Evolutionary conservation across 2,329 filamentous ascomycete species (phyloP).

Genomic region (Balansia obtecta): DNA sequence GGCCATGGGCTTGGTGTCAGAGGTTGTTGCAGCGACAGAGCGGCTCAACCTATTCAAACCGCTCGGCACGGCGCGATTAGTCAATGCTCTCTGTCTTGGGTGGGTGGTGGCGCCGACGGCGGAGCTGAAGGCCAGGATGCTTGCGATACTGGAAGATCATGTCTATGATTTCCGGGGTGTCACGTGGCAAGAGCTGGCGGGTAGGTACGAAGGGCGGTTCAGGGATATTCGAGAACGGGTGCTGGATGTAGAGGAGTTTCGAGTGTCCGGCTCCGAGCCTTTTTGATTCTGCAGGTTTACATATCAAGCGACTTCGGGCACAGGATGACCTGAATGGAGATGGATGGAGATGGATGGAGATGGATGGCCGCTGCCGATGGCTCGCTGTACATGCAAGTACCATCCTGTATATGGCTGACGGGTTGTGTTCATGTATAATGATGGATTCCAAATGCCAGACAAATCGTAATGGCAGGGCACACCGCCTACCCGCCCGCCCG

Average conservation of each 20-base stretch:
- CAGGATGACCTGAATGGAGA: too few relatives aligned
- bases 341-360: too few relatives aligned
- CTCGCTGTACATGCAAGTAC: too few relatives aligned
- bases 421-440: too few relatives aligned
- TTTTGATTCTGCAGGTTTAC: too few relatives aligned
- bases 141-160: neutral
- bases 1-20: neutral
- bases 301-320: too few relatives aligned
- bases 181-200: slow-evolving; percentile 2
- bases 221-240: neutral
- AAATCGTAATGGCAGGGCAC: too few relatives aligned
- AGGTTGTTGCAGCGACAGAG: neutral
- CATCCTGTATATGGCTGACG: too few relatives aligned
- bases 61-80: slow-evolving; percentile 1
- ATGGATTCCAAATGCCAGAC: too few relatives aligned
- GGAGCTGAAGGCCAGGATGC: neutral
- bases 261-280: too few relatives aligned
- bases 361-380: too few relatives aligned
- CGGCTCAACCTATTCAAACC: slow-evolving; percentile 2
- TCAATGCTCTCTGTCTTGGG: neutral
- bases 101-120: slow-evolving; percentile 1
- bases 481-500: too few relatives aligned
- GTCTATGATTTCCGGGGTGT: neutral
- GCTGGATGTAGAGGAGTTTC: neutral
- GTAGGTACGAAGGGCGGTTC: slow-evolving; percentile 1